Evolutionary conservation across 148 eudicot species (phyloP), one percentile per base, ranked within the genome.

Genomic region (Spergularia marina): DNA sequence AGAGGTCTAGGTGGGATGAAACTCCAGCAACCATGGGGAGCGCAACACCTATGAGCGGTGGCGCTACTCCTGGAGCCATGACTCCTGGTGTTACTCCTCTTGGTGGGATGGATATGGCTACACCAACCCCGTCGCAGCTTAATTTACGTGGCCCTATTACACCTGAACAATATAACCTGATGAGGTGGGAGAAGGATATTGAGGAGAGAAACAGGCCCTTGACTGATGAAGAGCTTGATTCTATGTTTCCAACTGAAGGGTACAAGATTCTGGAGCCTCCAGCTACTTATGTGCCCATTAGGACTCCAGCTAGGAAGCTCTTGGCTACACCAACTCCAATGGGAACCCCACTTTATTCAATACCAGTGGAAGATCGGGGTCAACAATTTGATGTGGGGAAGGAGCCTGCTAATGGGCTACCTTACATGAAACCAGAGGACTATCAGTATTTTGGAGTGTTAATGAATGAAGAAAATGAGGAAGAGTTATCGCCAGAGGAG

Each of bases 1-100:
- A 94, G 83, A 86, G 97, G 59, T 94, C 98, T 5, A 90, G 98
- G 82, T 91, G 97, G 98, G 98, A 94, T 74, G 98, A 94, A 81
- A 94, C 98, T 68, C 98, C 98, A 20, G 93, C 97, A 16, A 89
- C 93, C 25, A 91, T 91, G 97, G 97, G 91, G 6, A 90, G 98
- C 83, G 97, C 91, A 12, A 94, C 98, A 4, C 98, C 98, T 1
- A 80, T 89, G 88, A 80, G 79, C 3, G 92, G 88, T 53, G 93
- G 96, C 12, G 90, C 98, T 1, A 97, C 98, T n/a, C 82, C 89
- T 65, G 98, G 81, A 13, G 85, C 87, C 2, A 91, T 85, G 82
- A 94, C 98, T 0, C 97, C 98, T 53, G 98, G 98, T 55, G 93
- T 86, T 68, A 94, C 98, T 47, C 98, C 98, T 65, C 79, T 86